Evolutionary conservation across 257 asterid genomes (phyloP).

Genomic region (Handroanthus guayacan): DNA sequence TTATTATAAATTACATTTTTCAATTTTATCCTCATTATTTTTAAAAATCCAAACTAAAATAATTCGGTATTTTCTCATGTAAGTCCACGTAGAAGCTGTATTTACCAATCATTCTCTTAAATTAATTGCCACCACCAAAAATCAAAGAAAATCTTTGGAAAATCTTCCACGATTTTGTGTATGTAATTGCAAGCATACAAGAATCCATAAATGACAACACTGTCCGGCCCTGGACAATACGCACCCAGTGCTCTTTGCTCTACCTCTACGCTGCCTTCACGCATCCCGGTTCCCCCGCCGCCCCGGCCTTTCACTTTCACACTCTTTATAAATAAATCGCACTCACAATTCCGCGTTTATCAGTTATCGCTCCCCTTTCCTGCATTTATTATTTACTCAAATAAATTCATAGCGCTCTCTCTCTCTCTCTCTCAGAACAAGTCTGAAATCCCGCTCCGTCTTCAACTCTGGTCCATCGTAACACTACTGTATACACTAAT

Average conservation of each 20-base stretch:
- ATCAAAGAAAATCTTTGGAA: too few relatives aligned
- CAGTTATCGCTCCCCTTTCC: neutral
- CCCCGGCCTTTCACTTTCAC: neutral
- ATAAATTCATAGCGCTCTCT: neutral
- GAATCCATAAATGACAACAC: neutral
- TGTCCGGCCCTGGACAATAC: neutral
- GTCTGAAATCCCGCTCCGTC: neutral
- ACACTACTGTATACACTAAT: neutral
- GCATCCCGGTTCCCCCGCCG: neutral
- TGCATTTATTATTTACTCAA: neutral
- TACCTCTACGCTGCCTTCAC: neutral
- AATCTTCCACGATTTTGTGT: neutral
- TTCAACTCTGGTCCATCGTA: constrained; percentile 4
- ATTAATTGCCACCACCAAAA: too few relatives aligned
- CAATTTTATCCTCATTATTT: too few relatives aligned
- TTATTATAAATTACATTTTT: too few relatives aligned
- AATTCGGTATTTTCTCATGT: too few relatives aligned
- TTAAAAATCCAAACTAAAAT: too few relatives aligned
- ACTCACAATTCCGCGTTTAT: neutral
- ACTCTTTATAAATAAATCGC: neutral
- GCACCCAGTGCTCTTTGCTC: too few relatives aligned
- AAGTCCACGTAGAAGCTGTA: too few relatives aligned
- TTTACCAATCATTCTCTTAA: too few relatives aligned
- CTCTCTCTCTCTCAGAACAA: neutral
- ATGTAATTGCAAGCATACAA: neutral